Conservation (phyloP, 306 rosid genomes). For the Lathyrus tuberosus region DNA sequence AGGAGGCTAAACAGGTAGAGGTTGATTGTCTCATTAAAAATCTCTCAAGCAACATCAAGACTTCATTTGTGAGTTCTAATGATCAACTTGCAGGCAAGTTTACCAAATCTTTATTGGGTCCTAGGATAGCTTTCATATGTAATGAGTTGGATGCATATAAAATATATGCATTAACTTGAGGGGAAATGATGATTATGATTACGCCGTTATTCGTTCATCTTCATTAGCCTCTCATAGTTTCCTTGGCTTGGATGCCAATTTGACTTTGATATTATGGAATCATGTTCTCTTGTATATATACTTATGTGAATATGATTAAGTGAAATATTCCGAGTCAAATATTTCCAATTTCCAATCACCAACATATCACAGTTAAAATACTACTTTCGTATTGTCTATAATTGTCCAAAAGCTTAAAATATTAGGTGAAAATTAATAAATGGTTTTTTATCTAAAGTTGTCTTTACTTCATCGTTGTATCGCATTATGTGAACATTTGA, state of each 20-base stretch:
- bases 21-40: not conserved
- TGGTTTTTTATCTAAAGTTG: constrained; percentile 4
- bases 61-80: not conserved
- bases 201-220: not conserved
- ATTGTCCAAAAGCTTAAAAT: constrained; percentile 10
- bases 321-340: not conserved
- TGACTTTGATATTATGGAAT: not conserved
- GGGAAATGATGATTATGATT: not conserved
- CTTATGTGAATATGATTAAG: constrained; percentile 6
- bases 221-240: not conserved
- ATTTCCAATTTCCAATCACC: constrained; percentile 11
- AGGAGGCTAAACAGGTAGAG: not conserved
- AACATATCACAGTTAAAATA: constrained; percentile 5
- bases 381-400: constrained; percentile 12
- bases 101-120: not conserved
- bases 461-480: constrained; percentile 4
- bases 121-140: not conserved
- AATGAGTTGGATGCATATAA: constrained; percentile 12
- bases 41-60: not conserved
- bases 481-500: constrained; percentile 9
- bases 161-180: constrained; percentile 2
- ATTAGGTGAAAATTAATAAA: not conserved
- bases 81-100: not conserved
- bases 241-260: not conserved
- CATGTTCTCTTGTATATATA: not conserved